phyloP scores from a whole-genome alignment of 208 protist genomes.

The Trypanosoma scelopori region DNA sequence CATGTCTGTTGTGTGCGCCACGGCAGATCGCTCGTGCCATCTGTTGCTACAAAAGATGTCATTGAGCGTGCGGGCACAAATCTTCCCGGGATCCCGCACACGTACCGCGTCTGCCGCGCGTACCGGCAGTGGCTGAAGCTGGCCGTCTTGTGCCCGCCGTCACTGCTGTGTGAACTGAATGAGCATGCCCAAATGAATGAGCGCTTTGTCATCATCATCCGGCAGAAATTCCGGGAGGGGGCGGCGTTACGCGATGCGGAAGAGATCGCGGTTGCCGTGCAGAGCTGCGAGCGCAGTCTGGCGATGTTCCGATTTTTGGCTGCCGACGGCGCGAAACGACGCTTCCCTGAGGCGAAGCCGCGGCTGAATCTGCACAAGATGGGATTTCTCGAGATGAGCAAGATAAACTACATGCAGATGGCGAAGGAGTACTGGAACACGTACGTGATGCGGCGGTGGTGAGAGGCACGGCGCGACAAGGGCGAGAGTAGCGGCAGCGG shows the following conservation, averaged over 20 bases:
- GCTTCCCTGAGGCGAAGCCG: slow-evolving; percentile 83
- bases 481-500: neutral
- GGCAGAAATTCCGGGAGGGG: slow-evolving; percentile 85
- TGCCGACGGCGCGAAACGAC: slow-evolving; percentile 74
- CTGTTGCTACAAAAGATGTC: slow-evolving; percentile 34
- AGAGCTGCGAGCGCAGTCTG: slow-evolving; percentile 81
- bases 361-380: slow-evolving; percentile 86
- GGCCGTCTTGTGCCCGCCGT: slow-evolving; percentile 77
- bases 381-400: slow-evolving; percentile 85
- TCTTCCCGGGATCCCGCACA: slow-evolving; percentile 76
- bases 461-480: neutral
- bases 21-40: slow-evolving; percentile 58
- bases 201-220: slow-evolving; percentile 82
- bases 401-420: slow-evolving; percentile 88
- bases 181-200: slow-evolving; percentile 91
- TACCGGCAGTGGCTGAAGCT: slow-evolving; percentile 90
- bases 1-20: neutral
- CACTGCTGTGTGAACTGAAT: slow-evolving; percentile 79
- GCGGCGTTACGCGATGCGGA: slow-evolving; percentile 75
- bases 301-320: slow-evolving; percentile 84
- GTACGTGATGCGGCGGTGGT: slow-evolving; percentile 87
- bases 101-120: slow-evolving; percentile 65
- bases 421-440: slow-evolving; percentile 91
- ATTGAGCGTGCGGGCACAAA: slow-evolving; percentile 73
- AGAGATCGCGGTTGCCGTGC: slow-evolving; percentile 79